Base-by-base conservation (phyloP, 495 filamentous ascomycete genomes). In the Xylaria nigripes region DNA sequence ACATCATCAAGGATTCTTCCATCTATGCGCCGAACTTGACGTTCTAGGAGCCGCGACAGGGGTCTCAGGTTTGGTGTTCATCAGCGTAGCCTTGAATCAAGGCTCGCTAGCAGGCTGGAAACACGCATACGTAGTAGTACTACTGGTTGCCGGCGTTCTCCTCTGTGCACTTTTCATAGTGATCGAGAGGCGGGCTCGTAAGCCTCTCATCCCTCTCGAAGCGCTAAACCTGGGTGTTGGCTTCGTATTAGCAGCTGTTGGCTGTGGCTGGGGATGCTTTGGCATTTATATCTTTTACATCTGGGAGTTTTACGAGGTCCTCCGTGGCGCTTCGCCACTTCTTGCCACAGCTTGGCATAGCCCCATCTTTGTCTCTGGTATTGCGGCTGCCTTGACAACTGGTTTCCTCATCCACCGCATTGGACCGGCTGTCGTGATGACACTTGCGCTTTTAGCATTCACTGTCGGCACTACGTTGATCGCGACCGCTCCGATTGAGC, bases 61-160 rank as follows among this genome's bases (percentile, higher is more conserved):
- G 27, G 72, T 87, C 12, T 59, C 70, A 2, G 81, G 69, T 22
- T 66, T 89, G 23, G 60, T 82, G 2, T 68, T 86, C 15, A 65
- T 83, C 68, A 82, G 82, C 56, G 73, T 84, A 47, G 72, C 79
- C 1, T 78, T 74, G 76, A 86, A 86, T 51, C 82, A 86, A 61
- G 83, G 71, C 1, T 70, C 81, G 0, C 57, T 78, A 7, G 76
- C 78, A 3, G 78, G 81, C 10, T 88, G 83, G 84, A 24, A 51
- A 21, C 63, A 65, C n/a, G 70, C 77, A 0, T 81, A 84, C 51
- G 69, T 70, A 30, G 80, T 79, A 45, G 61, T 70, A 3, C 66
- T 81, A 21, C 67, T 88, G 13, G 71, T 80, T 24, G 36, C 78
- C 19, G 81, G 83, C 3, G 53, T 81, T 40, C 18, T 82, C 3